Conservation (phyloP, 1,284 basidiomycete genomes). For the Melampsora larici-populina region DNA sequence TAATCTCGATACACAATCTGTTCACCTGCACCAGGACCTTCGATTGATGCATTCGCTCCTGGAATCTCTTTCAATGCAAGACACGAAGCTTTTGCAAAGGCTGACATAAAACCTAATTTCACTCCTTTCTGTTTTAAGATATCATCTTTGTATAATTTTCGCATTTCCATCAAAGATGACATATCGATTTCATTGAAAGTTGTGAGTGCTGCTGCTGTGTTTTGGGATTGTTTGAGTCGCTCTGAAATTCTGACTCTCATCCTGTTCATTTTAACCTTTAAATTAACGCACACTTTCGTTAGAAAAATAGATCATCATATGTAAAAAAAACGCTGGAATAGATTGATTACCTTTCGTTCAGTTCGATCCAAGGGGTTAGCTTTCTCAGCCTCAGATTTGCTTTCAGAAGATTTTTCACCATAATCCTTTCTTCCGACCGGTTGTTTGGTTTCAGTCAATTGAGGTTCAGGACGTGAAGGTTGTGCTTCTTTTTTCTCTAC, state of each 20-base stretch:
- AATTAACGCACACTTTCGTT: neutral
- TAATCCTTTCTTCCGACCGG: constrained; percentile 23
- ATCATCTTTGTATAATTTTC: constrained; percentile 90
- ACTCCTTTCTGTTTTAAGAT: constrained; percentile 88
- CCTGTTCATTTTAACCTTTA: constrained; percentile 88
- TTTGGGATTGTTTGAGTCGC: constrained; percentile 96
- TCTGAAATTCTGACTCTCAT: constrained; percentile 97
- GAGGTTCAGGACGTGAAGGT: constrained; percentile 30
- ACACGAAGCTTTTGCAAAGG: constrained; percentile 82
- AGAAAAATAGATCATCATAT: neutral
- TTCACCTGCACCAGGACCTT: constrained; percentile 54
- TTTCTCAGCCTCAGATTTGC: constrained; percentile 59
- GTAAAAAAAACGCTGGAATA: neutral
- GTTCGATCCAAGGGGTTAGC: constrained; percentile 28
- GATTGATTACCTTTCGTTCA: constrained; percentile 29
- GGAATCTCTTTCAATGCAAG: constrained; percentile 90
- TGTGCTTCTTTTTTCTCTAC: constrained; percentile 30
- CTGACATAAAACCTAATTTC: constrained; percentile 98
- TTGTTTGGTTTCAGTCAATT: constrained; percentile 31
- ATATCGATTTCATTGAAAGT: constrained; percentile 99
- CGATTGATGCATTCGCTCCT: constrained; percentile 89
- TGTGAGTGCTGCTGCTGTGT: constrained; percentile 90
- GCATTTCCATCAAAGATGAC: constrained; percentile 89
- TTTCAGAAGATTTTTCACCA: constrained; percentile 11
- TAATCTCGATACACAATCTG: constrained; percentile 43